These are phyloP conservation scores for Selaginella tamariscina DNA, from an alignment of 75 land plant species.

Conservation along the genomic window DNA sequence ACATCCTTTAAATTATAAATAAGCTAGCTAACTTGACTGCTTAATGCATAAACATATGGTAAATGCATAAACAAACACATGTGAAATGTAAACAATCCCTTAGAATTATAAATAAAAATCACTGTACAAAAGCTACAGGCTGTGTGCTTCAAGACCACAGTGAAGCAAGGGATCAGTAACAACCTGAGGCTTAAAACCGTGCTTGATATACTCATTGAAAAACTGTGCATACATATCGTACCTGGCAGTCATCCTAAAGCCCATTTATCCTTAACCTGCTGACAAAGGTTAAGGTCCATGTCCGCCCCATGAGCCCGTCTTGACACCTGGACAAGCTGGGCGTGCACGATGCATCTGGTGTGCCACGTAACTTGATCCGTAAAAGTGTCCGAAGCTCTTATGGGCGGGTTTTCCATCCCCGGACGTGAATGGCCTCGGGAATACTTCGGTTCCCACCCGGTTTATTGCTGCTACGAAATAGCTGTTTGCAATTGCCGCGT, in stretches of 20 bases:
- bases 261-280: conserved; percentile 94
- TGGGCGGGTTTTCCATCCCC: conserved; percentile 97
- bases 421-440: conserved; percentile 88
- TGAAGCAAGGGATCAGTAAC: conserved; percentile 53
- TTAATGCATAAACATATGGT: too few relatives aligned
- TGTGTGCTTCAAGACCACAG: background rate
- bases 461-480: conserved; percentile 91
- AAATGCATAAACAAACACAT: too few relatives aligned
- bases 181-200: conserved; percentile 67
- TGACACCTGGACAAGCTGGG: conserved; percentile 78
- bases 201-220: conserved; percentile 44
- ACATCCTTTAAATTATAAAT: too few relatives aligned
- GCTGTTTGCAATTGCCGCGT: conserved; percentile 95
- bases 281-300: conserved; percentile 84
- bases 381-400: conserved; percentile 84
- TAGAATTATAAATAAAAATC: too few relatives aligned
- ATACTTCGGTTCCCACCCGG: conserved; percentile 85
- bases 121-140: too few relatives aligned
- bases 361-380: conserved; percentile 84
- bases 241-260: conserved; percentile 86
- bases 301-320: conserved; percentile 71
- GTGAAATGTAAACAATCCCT: too few relatives aligned
- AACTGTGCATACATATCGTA: conserved; percentile 67
- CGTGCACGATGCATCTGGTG: conserved; percentile 92
- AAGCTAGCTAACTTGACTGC: too few relatives aligned